These are phyloP conservation scores for Ulota crispa DNA, from an alignment of 225 moss, liverwort and hornwort genomes.

Conservation along the genomic window DNA sequence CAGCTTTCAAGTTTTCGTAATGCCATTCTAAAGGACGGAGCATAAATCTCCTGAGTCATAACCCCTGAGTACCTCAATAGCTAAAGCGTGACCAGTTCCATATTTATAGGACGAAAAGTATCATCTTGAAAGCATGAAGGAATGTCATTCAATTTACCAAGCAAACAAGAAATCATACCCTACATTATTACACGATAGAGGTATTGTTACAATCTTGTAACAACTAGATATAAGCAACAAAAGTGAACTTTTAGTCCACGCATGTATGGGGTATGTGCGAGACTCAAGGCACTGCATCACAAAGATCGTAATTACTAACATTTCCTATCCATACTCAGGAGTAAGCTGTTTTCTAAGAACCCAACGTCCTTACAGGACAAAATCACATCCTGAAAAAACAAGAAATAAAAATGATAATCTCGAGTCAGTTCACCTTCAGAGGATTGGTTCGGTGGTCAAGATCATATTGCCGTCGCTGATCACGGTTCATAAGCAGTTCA, in stretches of 20 bases:
- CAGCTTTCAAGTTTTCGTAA: constrained; percentile 3
- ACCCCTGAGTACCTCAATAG: not conserved
- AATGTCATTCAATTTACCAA: not conserved
- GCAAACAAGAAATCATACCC: not conserved
- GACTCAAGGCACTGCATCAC: not conserved
- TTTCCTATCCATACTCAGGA: not conserved
- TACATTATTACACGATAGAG: not conserved
- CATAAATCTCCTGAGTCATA: not conserved
- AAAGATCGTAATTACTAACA: not conserved
- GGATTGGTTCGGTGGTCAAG: constrained; percentile 89
- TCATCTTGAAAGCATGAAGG: not conserved
- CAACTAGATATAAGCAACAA: not conserved
- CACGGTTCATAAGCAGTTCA: constrained; percentile 93
- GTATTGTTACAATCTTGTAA: not conserved
- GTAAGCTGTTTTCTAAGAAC: not conserved
- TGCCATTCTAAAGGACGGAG: not conserved
- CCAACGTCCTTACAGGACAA: not conserved
- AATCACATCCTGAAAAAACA: not conserved
- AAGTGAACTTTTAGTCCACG: not conserved
- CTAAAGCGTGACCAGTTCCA: not conserved
- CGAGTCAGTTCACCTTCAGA: constrained; percentile 61
- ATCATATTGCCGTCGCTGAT: constrained; percentile 90
- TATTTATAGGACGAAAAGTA: not conserved
- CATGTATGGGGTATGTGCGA: not conserved
- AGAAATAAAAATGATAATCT: too few species aligned